phyloP scores from a whole-genome alignment of 208 protist species.

The Leishmania lainsoni region DNA sequence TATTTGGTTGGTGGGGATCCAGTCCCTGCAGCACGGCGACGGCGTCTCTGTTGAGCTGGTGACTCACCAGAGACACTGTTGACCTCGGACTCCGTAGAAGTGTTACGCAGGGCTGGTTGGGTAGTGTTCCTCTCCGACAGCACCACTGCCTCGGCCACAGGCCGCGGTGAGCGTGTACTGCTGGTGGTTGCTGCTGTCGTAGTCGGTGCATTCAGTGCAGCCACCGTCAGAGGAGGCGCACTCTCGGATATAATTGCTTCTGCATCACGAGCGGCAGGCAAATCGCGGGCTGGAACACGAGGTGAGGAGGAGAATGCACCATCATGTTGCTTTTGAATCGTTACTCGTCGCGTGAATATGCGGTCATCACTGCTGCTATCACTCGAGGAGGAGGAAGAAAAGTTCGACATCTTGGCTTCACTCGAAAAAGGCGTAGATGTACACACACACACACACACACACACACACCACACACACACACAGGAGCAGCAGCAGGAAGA shows the following conservation, averaged over 20 bases:
- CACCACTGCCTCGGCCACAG: not conserved
- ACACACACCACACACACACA: not conserved
- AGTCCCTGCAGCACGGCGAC: not conserved
- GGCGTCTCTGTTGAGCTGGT: not conserved
- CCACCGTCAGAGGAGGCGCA: not conserved
- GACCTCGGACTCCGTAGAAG: not conserved
- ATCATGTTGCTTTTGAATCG: slow-evolving; percentile 8
- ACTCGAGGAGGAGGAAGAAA: slow-evolving; percentile 1
- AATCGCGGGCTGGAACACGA: not conserved
- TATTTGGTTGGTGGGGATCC: not conserved
- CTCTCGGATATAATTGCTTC: not conserved
- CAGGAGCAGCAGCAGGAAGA: not conserved
- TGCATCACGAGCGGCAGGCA: not conserved
- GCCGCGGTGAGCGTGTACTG: not conserved
- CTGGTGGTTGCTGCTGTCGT: not conserved
- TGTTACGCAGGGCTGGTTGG: not conserved
- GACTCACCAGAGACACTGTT: not conserved
- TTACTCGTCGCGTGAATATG: slow-evolving; percentile 30
- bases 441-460: not conserved
- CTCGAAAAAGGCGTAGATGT: not conserved
- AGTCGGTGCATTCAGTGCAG: not conserved
- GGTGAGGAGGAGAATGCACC: not conserved
- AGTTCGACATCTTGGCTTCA: slow-evolving; percentile 11
- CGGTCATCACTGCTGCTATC: slow-evolving; percentile 27
- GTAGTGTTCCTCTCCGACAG: not conserved